Conservation (phyloP, 257 asterid genomes). For the Solanum rostratum region DNA sequence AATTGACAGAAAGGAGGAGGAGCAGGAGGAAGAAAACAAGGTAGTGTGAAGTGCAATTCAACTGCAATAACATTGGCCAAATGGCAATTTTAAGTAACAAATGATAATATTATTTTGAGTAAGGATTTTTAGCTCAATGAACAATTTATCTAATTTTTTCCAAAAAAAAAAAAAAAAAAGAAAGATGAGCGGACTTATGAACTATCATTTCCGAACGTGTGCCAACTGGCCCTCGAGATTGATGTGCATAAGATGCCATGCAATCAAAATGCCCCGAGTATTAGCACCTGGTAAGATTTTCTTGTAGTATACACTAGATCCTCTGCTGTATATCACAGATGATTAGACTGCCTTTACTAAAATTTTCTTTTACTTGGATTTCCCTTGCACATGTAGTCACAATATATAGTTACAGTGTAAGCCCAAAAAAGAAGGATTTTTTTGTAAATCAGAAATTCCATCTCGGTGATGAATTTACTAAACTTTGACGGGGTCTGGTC, state of each 20-base stretch:
- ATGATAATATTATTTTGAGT: too few species aligned
- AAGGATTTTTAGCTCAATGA: too few species aligned
- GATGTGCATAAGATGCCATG: background rate
- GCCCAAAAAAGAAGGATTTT: background rate
- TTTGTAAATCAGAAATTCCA: conserved; percentile 47
- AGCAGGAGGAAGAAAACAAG: too few species aligned
- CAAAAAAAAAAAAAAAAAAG: too few species aligned
- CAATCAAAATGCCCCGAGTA: background rate
- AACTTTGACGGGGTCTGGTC: conserved; percentile 40
- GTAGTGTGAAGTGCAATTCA: too few species aligned
- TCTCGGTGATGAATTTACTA: conserved; percentile 70
- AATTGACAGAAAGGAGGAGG: too few species aligned
- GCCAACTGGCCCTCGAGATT: background rate
- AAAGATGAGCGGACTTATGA: too few species aligned
- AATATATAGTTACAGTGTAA: background rate
- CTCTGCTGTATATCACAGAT: background rate
- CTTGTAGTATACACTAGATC: background rate
- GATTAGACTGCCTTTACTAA: background rate
- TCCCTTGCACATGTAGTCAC: background rate
- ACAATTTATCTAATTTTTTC: too few species aligned
- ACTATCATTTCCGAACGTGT: too few species aligned
- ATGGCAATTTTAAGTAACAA: too few species aligned
- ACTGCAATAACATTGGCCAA: too few species aligned
- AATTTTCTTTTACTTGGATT: background rate
- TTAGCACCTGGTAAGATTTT: background rate